Conservation (phyloP, 805 yeast species). For the Blastobotrys chiropterorum region DNA sequence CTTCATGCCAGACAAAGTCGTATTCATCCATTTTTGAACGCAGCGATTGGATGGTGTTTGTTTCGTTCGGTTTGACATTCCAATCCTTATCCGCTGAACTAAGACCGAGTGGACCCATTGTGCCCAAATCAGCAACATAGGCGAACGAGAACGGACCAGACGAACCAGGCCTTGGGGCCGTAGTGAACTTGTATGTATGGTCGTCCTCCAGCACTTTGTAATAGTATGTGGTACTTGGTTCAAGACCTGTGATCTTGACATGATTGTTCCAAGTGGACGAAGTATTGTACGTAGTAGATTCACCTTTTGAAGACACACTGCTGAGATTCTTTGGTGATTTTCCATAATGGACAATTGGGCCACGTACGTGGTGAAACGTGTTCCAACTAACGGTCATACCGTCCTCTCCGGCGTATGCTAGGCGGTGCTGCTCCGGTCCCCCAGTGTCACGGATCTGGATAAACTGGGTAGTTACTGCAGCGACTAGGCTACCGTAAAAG, state of each 20-base stretch:
- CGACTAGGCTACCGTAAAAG: neutral
- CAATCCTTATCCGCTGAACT: constrained; percentile 4
- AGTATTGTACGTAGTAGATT: constrained; percentile 20
- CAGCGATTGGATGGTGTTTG: constrained; percentile 17
- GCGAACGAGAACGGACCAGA: constrained; percentile 14
- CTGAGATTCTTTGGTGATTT: constrained; percentile 8
- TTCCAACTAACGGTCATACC: constrained; percentile 28
- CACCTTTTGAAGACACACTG: constrained; percentile 4
- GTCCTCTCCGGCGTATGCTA: constrained; percentile 21
- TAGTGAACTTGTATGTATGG: constrained; percentile 13
- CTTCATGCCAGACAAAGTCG: constrained; percentile 26
- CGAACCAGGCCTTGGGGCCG: constrained; percentile 13
- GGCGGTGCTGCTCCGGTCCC: constrained; percentile 16
- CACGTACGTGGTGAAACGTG: constrained; percentile 10
- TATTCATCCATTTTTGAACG: constrained; percentile 14
- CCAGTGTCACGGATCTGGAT: neutral
- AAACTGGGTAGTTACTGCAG: neutral
- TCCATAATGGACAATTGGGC: neutral
- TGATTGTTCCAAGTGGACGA: constrained; percentile 24
- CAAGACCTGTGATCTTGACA: constrained; percentile 20
- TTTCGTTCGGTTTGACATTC: constrained; percentile 14
- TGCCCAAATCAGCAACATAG: constrained; percentile 17
- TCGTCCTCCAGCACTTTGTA: constrained; percentile 11
- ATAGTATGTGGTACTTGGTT: constrained; percentile 23
- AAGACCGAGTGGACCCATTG: constrained; percentile 17